Conservation (phyloP, 345 rosid genomes). For the Cardiospermum halicacabum region DNA sequence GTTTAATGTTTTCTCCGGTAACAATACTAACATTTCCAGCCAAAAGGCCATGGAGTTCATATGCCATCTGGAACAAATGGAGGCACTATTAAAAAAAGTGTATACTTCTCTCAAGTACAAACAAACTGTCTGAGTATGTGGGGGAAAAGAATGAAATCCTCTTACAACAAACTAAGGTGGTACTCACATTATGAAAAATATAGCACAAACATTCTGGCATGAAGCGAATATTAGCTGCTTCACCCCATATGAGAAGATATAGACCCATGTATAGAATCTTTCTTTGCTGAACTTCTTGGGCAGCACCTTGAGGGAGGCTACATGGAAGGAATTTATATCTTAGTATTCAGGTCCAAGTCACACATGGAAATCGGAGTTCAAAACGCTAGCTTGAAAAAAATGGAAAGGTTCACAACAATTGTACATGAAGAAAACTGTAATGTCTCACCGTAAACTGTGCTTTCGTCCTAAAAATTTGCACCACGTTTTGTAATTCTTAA, state of each 20-base stretch:
- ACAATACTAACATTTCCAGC: slow-evolving; percentile 98
- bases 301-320: slow-evolving; percentile 89
- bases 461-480: slow-evolving; percentile 91
- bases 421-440: slow-evolving; percentile 1
- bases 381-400: background rate
- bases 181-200: slow-evolving; percentile 89
- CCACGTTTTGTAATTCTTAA: slow-evolving; percentile 90
- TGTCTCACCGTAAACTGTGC: slow-evolving; percentile 81
- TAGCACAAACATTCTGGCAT: slow-evolving; percentile 95
- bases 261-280: slow-evolving; percentile 92
- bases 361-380: slow-evolving; percentile 7
- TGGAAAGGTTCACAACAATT: background rate
- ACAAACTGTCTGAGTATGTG: background rate
- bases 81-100: background rate
- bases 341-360: background rate
- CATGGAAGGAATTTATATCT: slow-evolving; percentile 13
- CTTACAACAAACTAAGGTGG: slow-evolving; percentile 7
- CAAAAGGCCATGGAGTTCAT: slow-evolving; percentile 94
- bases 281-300: slow-evolving; percentile 87
- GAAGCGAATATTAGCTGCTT: slow-evolving; percentile 93
- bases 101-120: slow-evolving; percentile 5
- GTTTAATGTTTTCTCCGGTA: slow-evolving; percentile 95
- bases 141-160: slow-evolving; percentile 10
- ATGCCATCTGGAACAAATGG: slow-evolving; percentile 73
- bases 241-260: slow-evolving; percentile 96